Evolutionary conservation across 1,284 basidiomycete genomes (phyloP), one percentile per base, ranked within the genome.

Genomic region (Mycena sp.): DNA sequence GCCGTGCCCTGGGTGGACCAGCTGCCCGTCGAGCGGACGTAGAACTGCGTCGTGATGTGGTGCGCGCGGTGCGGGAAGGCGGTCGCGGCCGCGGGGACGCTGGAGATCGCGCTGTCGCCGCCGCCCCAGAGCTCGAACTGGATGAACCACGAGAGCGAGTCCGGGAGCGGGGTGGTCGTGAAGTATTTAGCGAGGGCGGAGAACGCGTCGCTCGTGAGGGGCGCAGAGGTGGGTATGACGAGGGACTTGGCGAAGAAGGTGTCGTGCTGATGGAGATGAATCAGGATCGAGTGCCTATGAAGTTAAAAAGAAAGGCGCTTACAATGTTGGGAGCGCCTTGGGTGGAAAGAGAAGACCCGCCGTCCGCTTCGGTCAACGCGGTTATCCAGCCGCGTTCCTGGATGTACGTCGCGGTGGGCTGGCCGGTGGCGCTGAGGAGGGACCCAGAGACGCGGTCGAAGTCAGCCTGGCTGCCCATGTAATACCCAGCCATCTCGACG

Each of bases 231-330:
- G 0, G 68, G 66, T 16, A 59, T 37, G 26, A 69, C 58, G 7
- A 69, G 30, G 12, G 63, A 65, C 58, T 75, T 75, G 9, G 74
- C 74, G 48, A 71, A 76, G 67, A 76, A 76, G 1, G 71, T 73
- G 54, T 70, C 70, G 23, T 55, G 56, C 57, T 57, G 7, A 12
- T 45, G 2, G n/a, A 38, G n/a, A 29, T 38, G 28, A 12, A 38
- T 9, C 14, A 35, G 9, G 32, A 14, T 35, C 14, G 43, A 26
- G 11, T 21, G n/a, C 2, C 14, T 7, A 35, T 7, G 14, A 35
- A 11, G n/a, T 32, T 7, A 35, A 10, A 6, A 40, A 16, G 19
- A 12, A 32, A 46, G 16, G 19, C 23, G 28, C 51, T 23, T 26
- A 63, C 61, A n/a, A n/a, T 32, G 30, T 64, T 57, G 1, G 52